These are phyloP conservation scores for Alnus glutinosa DNA, from an alignment of 306 rosid genomes.

Conservation along the genomic window DNA sequence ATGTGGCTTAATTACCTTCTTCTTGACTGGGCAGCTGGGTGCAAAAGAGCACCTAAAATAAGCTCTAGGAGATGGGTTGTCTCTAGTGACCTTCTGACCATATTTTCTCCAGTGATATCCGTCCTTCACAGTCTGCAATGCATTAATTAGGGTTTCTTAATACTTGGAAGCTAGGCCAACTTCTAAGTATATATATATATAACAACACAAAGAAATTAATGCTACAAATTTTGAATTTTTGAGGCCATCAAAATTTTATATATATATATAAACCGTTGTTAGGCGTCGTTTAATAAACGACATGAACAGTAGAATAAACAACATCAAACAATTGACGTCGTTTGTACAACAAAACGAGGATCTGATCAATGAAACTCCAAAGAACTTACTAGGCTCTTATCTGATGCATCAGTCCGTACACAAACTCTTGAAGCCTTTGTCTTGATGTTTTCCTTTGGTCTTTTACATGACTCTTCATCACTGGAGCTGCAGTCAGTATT, in stretches of 20 bases:
- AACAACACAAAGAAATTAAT: background rate
- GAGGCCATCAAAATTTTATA: no score
- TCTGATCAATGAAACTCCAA: background rate
- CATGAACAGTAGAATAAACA: no score
- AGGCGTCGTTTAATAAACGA: no score
- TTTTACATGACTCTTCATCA: conserved; percentile 53
- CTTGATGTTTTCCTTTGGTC: conserved; percentile 36
- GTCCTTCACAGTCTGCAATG: conserved; percentile 69
- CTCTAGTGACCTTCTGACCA: conserved; percentile 93
- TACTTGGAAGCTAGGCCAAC: background rate
- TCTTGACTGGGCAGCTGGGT: conserved; percentile 82
- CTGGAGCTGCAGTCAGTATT: conserved; percentile 46
- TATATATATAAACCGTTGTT: no score
- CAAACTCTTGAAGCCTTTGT: conserved; percentile 56
- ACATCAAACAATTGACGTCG: no score
- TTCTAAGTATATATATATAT: background rate
- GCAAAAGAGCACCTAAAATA: conserved; percentile 85
- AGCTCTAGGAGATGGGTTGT: conserved; percentile 96
- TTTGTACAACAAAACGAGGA: no score
- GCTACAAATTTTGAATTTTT: no score
- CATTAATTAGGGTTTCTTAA: background rate
- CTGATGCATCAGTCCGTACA: conserved; percentile 59
- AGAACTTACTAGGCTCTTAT: conserved; percentile 61
- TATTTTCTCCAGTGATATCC: conserved; percentile 97
- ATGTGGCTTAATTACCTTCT: conserved; percentile 51